Evolutionary conservation across 1,284 basidiomycete genomes (phyloP), one percentile per base, ranked within the genome.

Genomic region (Caloboletus firmus): DNA sequence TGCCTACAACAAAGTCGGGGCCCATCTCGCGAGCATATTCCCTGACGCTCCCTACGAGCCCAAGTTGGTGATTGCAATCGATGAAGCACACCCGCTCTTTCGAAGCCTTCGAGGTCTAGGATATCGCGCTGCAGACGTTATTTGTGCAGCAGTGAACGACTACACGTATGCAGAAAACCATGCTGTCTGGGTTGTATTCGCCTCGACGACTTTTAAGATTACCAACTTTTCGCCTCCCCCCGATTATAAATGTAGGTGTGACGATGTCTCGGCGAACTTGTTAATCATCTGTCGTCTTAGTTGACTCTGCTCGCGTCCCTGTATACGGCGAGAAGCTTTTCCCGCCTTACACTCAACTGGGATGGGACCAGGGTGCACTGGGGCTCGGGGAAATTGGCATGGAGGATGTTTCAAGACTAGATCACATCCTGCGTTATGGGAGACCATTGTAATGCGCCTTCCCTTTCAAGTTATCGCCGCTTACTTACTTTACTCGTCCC

Each of bases 261-360:
- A n/a, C n/a, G n/a, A n/a, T n/a, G n/a, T n/a, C n/a, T n/a, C n/a
- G n/a, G n/a, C n/a, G n/a, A n/a, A n/a, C n/a, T 75, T 52, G 46
- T 60, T 18, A 69, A 68, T 54, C 69, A n/a, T n/a, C n/a, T n/a
- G n/a, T n/a, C n/a, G n/a, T 28, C 6, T 28, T 9, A 28, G 42
- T 31, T 31, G 20, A 44, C 20, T 44, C 42, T 11, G 17, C 7
- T 4, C 12, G n/a, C 13, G 4, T 30, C 9, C 12, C 15, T 4
- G 15, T 13, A 3, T 5, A 0, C 1, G 42, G 28, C 6, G 26
- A 26, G 7, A 15, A 13, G 7, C 42, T 30, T 3, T 44, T 40
- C 20, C 39, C 39, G 10, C 39, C 39, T 5, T 40, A 40, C 5
- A 40, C 22, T 0, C n/a, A 42, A n/a, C 10, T 42, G 0, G 24